These are phyloP conservation scores for Entomortierella chlamydospora DNA, from an alignment of 192 early-diverging fungal genomes.

Conservation along the genomic window DNA sequence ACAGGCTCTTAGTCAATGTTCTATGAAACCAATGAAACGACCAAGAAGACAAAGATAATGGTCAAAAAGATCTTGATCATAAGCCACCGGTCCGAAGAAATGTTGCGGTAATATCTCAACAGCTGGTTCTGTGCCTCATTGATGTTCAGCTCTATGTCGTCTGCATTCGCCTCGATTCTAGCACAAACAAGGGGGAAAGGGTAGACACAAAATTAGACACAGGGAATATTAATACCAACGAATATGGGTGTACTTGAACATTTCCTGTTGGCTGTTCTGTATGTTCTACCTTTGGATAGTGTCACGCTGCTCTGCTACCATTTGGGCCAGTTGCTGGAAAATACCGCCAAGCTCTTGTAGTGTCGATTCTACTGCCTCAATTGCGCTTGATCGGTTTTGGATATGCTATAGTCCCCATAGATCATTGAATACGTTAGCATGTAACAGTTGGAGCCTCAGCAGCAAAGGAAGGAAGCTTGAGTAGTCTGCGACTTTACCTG, in stretches of 20 bases:
- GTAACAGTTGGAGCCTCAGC: neutral
- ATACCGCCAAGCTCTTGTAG: constrained; percentile 96
- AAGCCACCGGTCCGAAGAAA: constrained; percentile 93
- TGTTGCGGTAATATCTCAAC: constrained; percentile 88
- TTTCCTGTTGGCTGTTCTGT: no score
- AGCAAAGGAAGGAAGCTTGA: neutral
- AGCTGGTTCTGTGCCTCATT: constrained; percentile 90
- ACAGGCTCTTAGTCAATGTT: no score
- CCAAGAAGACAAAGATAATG: constrained; percentile 75
- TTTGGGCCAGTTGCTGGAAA: constrained; percentile 87
- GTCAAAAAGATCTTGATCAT: constrained; percentile 96
- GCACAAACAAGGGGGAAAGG: no score
- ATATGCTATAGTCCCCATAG: constrained; percentile 64
- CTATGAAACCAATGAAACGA: constrained; percentile 37
- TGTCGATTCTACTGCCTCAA: constrained; percentile 96
- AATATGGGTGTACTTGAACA: no score
- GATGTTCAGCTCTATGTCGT: constrained; percentile 92
- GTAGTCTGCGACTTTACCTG: constrained; percentile 15
- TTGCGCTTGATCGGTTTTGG: constrained; percentile 89
- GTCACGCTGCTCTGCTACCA: constrained; percentile 90
- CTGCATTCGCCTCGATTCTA: constrained; percentile 94
- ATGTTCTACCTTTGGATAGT: constrained; percentile 75
- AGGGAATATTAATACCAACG: no score
- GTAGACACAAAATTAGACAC: no score
- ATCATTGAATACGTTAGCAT: constrained; percentile 32